These are phyloP conservation scores for Annulohypoxylon truncatum DNA, from an alignment of 2,329 filamentous ascomycete species.

Conservation along the genomic window DNA sequence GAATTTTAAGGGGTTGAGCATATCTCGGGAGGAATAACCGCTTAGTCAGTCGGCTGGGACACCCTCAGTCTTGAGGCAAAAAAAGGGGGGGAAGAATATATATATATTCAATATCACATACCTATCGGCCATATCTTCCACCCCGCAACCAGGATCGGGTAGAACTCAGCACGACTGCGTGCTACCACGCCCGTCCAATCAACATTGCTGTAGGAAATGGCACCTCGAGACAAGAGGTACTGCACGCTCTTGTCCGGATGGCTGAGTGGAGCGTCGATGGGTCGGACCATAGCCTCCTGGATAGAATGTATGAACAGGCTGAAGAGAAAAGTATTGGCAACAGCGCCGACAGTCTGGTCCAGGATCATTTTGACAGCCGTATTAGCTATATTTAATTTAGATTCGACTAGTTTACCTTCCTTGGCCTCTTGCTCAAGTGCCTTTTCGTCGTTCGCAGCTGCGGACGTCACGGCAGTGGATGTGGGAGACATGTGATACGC, in stretches of 20 bases:
- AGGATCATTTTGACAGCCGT: slow-evolving; percentile 74
- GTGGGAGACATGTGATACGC: slow-evolving; percentile 64
- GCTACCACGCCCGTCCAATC: slow-evolving; percentile 59
- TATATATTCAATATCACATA: not conserved
- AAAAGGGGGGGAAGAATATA: not conserved
- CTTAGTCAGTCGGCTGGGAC: not conserved
- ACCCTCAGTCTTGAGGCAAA: not conserved
- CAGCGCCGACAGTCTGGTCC: slow-evolving; percentile 75
- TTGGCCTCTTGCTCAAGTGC: slow-evolving; percentile 52
- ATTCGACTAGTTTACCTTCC: slow-evolving; percentile 57
- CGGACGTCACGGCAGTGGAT: slow-evolving; percentile 54
- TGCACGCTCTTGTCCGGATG: slow-evolving; percentile 50
- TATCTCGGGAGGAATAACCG: not conserved
- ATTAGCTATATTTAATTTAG: slow-evolving; percentile 70
- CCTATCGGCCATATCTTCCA: slow-evolving; percentile 76
- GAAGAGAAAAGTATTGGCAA: slow-evolving; percentile 69
- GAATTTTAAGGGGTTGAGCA: not conserved
- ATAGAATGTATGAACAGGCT: slow-evolving; percentile 67
- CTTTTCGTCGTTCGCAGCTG: slow-evolving; percentile 56
- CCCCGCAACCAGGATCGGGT: slow-evolving; percentile 73
- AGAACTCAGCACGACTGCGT: slow-evolving; percentile 66
- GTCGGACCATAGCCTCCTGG: slow-evolving; percentile 59
- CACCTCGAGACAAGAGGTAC: slow-evolving; percentile 48
- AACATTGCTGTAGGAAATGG: slow-evolving; percentile 60
- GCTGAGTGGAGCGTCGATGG: slow-evolving; percentile 48